Base-by-base conservation (phyloP, 2,329 filamentous ascomycete species). In the Cryphonectria nitschkei region DNA sequence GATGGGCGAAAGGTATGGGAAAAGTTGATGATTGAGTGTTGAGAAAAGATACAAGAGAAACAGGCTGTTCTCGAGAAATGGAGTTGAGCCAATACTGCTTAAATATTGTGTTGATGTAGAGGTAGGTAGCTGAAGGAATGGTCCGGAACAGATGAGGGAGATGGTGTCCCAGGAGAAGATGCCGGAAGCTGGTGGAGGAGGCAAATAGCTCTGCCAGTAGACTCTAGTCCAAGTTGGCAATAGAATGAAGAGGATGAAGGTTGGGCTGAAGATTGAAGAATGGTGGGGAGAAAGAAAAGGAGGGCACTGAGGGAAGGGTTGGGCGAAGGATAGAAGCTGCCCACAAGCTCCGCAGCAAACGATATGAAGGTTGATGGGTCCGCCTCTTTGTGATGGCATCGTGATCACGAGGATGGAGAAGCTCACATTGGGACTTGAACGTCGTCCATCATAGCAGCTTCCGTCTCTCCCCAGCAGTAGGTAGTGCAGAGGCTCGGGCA, bases 21-120 rank as follows among this genome's bases (percentile, higher is more conserved):
- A 41, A 50, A 37, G 29, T 68, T 19, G 32, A 26, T 43, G 50
- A 43, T 67, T 26, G n/a, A 14, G 54, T 22, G 54, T 64, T 43
- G 26, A 3, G 16, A 9, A 19, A 39, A 22, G 54, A 41, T 46
- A 46, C 43, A 43, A 50, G 54, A 6, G n/a, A 19, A 43, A 26
- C 26, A 39, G 61, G 19, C 43, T 14, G 37, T 46, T 22, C 46
- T 50, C 62, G 16, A 43, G 37, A 29, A 29, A 56, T 26, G 46
- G 43, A 34, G 58, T 66, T 32, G 43, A n/a, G 54, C 14, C 32
- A 66, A 69, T 41, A 22, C 61, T 54, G 22, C n/a, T 54, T 32
- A 56, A 63, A 14, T 37, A 9, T 61, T 37, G 32, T 43, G 37
- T 46, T 32, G 34, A 26, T 11, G 54, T 7, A 70, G 60, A 62